Percentiles rank a stretch among this genome's conserved stretches.
Evolutionary conservation across 306 rosid genomes (phyloP).

Genomic region (Leucaena leucocephala): DNA sequence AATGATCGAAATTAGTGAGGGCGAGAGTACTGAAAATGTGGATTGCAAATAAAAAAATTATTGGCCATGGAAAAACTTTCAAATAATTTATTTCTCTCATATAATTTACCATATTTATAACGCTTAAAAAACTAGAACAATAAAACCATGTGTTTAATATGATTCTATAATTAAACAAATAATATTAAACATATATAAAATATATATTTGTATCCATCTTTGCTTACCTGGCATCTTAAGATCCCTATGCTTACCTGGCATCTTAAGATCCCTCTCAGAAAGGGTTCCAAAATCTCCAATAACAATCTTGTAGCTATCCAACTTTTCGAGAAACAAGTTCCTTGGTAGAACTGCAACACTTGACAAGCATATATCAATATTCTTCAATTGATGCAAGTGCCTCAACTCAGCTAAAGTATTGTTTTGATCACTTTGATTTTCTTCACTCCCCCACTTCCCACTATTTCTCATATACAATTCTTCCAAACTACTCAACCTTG

Average conservation of each 20-base stretch:
- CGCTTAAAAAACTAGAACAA: too few relatives aligned
- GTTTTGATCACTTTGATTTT: not conserved
- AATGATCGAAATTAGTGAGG: too few relatives aligned
- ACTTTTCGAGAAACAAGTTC: not conserved
- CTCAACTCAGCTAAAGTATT: slow-evolving; percentile 41
- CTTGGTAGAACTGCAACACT: slow-evolving; percentile 12
- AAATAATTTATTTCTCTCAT: too few relatives aligned
- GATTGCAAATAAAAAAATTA: too few relatives aligned
- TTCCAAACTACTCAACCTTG: slow-evolving; percentile 42
- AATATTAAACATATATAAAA: too few relatives aligned
- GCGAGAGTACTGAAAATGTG: too few relatives aligned
- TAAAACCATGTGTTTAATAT: too few relatives aligned
- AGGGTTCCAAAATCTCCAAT: slow-evolving; percentile 38
- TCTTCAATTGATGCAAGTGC: slow-evolving; percentile 25
- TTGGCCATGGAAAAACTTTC: too few relatives aligned
- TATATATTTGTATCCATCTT: not conserved
- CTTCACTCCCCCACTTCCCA: slow-evolving; percentile 33
- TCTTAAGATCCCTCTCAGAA: slow-evolving; percentile 20
- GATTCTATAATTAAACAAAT: too few relatives aligned
- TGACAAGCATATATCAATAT: slow-evolving; percentile 39
- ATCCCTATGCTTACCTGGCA: slow-evolving; percentile 27
- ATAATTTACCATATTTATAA: too few relatives aligned
- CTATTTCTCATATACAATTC: slow-evolving; percentile 48
- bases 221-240: slow-evolving; percentile 25
- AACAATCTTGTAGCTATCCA: slow-evolving; percentile 37